Evolutionary conservation across 805 yeast genomes (phyloP).

Genomic region (Wickerhamomyces rabaulensis): DNA sequence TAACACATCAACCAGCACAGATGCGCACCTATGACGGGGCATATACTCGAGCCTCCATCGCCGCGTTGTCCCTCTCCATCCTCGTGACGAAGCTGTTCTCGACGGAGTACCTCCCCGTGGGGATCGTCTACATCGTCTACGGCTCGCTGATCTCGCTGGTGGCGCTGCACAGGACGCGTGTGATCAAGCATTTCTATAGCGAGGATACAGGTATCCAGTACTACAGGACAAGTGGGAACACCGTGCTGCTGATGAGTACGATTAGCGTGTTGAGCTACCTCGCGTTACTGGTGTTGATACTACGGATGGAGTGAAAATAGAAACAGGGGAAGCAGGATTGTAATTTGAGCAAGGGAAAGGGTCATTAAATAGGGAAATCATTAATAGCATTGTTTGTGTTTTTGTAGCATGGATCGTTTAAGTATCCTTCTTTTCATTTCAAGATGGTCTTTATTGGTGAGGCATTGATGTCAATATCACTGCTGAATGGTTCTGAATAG

Average conservation of each 20-base stretch:
- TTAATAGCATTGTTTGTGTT: no score
- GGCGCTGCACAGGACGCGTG: slow-evolving; percentile 27
- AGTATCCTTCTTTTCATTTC: not conserved
- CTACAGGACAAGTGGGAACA: slow-evolving; percentile 58
- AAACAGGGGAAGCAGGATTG: not conserved
- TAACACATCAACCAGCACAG: slow-evolving; percentile 39
- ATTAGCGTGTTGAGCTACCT: slow-evolving; percentile 48
- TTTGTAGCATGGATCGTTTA: not conserved
- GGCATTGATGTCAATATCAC: slow-evolving; percentile 6
- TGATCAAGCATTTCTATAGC: slow-evolving; percentile 34
- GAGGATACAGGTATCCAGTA: slow-evolving; percentile 34
- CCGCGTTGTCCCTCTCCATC: slow-evolving; percentile 57
- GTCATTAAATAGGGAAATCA: not conserved
- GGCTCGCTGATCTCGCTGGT: slow-evolving; percentile 42
- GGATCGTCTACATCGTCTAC: slow-evolving; percentile 58
- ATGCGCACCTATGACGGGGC: slow-evolving; percentile 87
- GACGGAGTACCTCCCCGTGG: slow-evolving; percentile 59
- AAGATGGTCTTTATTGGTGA: slow-evolving; percentile 4
- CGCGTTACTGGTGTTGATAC: slow-evolving; percentile 45
- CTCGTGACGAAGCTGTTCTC: slow-evolving; percentile 61
- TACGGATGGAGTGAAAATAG: slow-evolving; percentile 27
- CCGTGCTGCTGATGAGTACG: slow-evolving; percentile 45
- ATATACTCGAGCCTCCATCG: slow-evolving; percentile 66
- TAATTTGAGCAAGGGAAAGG: no score
- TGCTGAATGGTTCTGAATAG: slow-evolving; percentile 15